Evolutionary conservation across 2,329 filamentous ascomycete genomes (phyloP), one percentile per base, ranked within the genome.

Genomic region (Diplocarpon rosae): DNA sequence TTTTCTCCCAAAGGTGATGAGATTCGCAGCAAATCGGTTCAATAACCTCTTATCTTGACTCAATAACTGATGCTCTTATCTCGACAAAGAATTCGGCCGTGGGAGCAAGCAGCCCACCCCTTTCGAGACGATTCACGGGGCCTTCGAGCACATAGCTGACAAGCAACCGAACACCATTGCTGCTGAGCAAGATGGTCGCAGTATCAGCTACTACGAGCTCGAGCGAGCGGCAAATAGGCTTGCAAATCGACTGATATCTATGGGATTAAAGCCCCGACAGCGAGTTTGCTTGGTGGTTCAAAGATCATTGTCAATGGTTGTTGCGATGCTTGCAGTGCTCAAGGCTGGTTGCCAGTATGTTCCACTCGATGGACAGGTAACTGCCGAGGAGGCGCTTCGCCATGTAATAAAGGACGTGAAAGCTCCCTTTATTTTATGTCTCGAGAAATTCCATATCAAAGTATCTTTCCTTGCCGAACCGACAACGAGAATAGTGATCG

Each of bases 291-390:
- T 78, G 20, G 66, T 78, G n/a, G 69, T 71, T 45, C 70, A 70
- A 47, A 66, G 75, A 12, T 70, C 72, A 32, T 60, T 74, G 38
- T 72, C 75, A 50, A 75, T 78, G 72, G 61, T 77, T 6, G 65
- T 76, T 39, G 73, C 70, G 15, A 76, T 78, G 39, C 63, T 75
- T 44, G 74, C 72, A 2, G 64, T 77, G 14, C 61, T 79, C 29
- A 73, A 73, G 45, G 69, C 69, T 38, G 74, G 75, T 15, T 75
- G 69, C 12, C 74, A 79, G 51, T 79, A 79, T 54, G 66, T 78
- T 5, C 75, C 75, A 2, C 65, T 79, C 2, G 76, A 80, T 48
- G 74, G 74, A 30, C 69, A 70, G 5, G 65, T 74, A 28, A 68
- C 71, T 9, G 64, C 71, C 0, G 69, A 71, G 39, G 62, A 64